Evolutionary conservation across 345 rosid genomes (phyloP).

Genomic region (Populus davidiana): DNA sequence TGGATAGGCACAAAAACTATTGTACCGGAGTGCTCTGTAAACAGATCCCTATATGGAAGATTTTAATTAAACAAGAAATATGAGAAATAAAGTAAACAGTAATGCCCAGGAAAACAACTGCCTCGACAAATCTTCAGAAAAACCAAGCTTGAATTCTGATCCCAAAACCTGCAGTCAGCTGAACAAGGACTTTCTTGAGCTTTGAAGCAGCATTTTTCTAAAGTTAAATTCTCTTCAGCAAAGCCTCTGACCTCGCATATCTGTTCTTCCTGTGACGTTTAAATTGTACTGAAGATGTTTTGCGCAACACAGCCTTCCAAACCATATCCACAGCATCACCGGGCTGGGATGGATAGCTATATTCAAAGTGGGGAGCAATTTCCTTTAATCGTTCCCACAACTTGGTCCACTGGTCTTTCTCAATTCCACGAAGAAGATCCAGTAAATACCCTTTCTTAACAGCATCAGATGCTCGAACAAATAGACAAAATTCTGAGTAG

Average conservation of each 20-base stretch:
- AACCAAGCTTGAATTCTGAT: neutral
- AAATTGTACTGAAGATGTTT: slow-evolving; percentile 42
- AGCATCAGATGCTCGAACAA: slow-evolving; percentile 68
- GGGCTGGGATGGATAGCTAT: slow-evolving; percentile 63
- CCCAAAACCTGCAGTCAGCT: neutral
- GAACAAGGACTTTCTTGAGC: neutral
- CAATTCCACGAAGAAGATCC: slow-evolving; percentile 58
- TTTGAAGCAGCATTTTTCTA: neutral
- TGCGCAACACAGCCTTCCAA: slow-evolving; percentile 69
- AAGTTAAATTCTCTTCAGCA: slow-evolving; percentile 4
- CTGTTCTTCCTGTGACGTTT: slow-evolving; percentile 52
- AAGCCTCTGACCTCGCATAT: slow-evolving; percentile 45
- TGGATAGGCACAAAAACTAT: neutral
- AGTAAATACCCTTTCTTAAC: slow-evolving; percentile 59
- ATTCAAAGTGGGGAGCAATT: slow-evolving; percentile 54
- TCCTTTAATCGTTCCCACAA: slow-evolving; percentile 72
- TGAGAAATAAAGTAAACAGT: neutral
- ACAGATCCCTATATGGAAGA: neutral
- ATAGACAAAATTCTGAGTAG: slow-evolving; percentile 71
- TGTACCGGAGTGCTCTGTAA: neutral
- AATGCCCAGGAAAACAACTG: neutral
- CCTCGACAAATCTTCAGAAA: slow-evolving; percentile 12
- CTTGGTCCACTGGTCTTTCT: slow-evolving; percentile 55
- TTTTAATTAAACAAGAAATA: too few species aligned
- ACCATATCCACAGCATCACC: slow-evolving; percentile 91